A percentile compares a stretch with the other conserved stretches of the same genome.
phyloP scores from a whole-genome alignment of 352 stramenopile genomes.

The Hyaloperonospora arabidopsidis region DNA sequence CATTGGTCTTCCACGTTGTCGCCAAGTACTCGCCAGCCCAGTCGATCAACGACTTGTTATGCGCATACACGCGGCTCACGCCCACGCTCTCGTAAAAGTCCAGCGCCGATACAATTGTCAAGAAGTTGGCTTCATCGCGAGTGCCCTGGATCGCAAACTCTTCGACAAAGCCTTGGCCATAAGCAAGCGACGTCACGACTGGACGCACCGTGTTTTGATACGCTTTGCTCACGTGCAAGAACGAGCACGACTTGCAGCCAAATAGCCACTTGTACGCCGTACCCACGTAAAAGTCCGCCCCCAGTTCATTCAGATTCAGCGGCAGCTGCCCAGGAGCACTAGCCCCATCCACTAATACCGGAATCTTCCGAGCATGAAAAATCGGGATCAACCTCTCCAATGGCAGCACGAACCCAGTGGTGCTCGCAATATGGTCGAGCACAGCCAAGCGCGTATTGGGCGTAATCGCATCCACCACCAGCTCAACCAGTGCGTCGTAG shows the following conservation, averaged over 20 bases:
- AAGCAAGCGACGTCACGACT: conserved; percentile 74
- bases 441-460: conserved; percentile 77
- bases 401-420: conserved; percentile 64
- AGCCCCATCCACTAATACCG: conserved; percentile 72
- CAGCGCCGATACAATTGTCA: conserved; percentile 71
- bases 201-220: conserved; percentile 69
- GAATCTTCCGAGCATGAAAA: conserved; percentile 70
- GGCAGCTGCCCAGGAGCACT: conserved; percentile 66
- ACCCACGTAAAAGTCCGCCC: conserved; percentile 79
- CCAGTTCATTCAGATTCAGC: conserved; percentile 56
- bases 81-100: conserved; percentile 82
- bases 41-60: conserved; percentile 82
- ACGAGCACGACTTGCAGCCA: conserved; percentile 78
- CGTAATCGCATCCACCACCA: conserved; percentile 67
- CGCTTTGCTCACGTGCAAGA: conserved; percentile 77
- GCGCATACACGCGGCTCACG: conserved; percentile 58
- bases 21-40: conserved; percentile 73
- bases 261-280: conserved; percentile 84
- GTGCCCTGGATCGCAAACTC: conserved; percentile 81
- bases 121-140: conserved; percentile 74
- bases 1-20: conserved; percentile 63
- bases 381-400: conserved; percentile 78
- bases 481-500: conserved; percentile 62
- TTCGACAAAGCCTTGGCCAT: conserved; percentile 74
- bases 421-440: conserved; percentile 78